These are phyloP conservation scores for Noccaea bulbosa DNA, from an alignment of 345 rosid species.

Conservation along the genomic window DNA sequence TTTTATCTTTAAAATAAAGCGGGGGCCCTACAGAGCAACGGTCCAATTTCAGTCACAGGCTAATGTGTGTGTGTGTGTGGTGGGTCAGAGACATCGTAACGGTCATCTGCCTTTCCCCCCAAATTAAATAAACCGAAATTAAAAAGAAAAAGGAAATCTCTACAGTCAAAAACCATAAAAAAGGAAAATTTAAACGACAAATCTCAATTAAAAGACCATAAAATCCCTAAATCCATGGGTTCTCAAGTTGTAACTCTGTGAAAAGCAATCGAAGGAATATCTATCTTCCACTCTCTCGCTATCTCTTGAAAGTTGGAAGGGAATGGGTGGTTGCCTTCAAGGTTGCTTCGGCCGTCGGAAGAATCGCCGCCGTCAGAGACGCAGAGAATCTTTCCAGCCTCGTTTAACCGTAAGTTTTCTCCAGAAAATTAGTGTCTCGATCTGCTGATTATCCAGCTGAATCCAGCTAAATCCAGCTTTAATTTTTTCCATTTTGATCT, in stretches of 20 bases:
- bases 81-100: no score
- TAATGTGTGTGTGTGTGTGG: no score
- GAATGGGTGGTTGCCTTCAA: constrained; percentile 92
- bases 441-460: neutral
- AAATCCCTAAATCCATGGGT: no score
- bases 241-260: neutral
- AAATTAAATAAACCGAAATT: no score
- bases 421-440: neutral
- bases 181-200: no score
- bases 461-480: neutral
- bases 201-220: no score
- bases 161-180: no score
- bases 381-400: constrained; percentile 58
- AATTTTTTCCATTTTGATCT: constrained; percentile 11
- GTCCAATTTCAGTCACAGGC: no score
- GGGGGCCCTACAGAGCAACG: no score
- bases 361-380: constrained; percentile 57
- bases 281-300: constrained; percentile 8
- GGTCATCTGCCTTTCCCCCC: no score
- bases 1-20: no score
- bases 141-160: no score
- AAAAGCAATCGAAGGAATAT: neutral
- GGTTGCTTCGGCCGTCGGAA: constrained; percentile 88
- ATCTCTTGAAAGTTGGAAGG: constrained; percentile 5
- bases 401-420: constrained; percentile 51